These are phyloP conservation scores for Penicillium desertorum DNA, from an alignment of 495 filamentous ascomycete species.

Conservation along the genomic window DNA sequence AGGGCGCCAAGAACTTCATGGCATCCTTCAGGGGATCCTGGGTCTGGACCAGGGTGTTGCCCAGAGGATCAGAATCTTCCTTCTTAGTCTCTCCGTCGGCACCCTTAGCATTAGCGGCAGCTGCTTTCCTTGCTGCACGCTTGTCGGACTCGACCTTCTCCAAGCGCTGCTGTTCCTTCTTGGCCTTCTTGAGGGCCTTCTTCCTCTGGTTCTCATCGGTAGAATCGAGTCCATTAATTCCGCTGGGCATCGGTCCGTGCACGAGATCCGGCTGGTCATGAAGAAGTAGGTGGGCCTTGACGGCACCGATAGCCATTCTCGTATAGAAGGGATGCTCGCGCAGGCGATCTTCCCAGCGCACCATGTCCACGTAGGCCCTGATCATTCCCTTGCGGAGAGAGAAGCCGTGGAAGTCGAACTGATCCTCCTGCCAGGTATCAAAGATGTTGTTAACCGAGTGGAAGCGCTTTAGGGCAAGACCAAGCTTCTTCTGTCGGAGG, in stretches of 20 bases:
- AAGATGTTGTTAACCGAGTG: constrained; percentile 87
- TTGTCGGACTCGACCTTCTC: constrained; percentile 83
- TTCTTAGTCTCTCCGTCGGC: constrained; percentile 61
- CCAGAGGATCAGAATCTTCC: constrained; percentile 85
- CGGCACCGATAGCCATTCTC: constrained; percentile 77
- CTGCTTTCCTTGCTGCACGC: constrained; percentile 57
- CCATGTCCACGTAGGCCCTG: constrained; percentile 91
- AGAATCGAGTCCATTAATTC: constrained; percentile 54
- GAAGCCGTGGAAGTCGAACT: constrained; percentile 98
- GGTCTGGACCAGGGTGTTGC: constrained; percentile 72
- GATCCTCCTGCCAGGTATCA: constrained; percentile 95
- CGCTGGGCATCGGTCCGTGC: constrained; percentile 53
- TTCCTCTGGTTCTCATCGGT: constrained; percentile 73
- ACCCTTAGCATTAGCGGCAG: constrained; percentile 50
- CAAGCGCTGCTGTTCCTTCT: constrained; percentile 80
- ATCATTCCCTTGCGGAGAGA: constrained; percentile 94
- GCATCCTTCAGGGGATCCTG: constrained; percentile 80
- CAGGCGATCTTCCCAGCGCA: constrained; percentile 90
- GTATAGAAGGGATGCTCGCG: constrained; percentile 92
- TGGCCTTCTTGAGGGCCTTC: constrained; percentile 94
- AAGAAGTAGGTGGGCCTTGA: constrained; percentile 76
- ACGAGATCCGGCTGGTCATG: constrained; percentile 72
- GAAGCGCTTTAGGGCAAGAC: constrained; percentile 88
- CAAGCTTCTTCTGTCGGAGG: constrained; percentile 75
- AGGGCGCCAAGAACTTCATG: constrained; percentile 77